Evolutionary conservation across 352 stramenopile species (phyloP).

Genomic region (Phytopythium boreale): DNA sequence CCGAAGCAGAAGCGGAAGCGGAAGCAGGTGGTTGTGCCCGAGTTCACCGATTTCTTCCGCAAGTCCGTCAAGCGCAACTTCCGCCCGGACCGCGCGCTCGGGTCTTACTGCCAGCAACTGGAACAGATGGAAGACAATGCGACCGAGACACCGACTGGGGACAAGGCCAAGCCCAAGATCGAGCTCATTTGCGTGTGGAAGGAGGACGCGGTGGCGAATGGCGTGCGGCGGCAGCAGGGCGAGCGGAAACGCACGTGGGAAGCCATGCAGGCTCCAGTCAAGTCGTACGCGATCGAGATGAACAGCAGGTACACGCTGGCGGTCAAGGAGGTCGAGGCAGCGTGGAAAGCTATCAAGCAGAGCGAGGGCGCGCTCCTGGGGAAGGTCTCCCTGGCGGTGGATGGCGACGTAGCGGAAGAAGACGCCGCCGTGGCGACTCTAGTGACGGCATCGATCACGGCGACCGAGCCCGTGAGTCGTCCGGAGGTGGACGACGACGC

Average conservation of each 20-base stretch:
- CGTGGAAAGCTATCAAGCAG: conserved; percentile 16
- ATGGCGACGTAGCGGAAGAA: background rate
- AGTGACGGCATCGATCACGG: conserved; percentile 9
- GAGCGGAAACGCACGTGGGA: conserved; percentile 62
- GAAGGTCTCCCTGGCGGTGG: conserved; percentile 10
- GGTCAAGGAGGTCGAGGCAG: conserved; percentile 18
- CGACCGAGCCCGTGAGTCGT: conserved; percentile 13
- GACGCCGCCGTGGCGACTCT: background rate
- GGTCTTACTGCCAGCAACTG: conserved; percentile 16
- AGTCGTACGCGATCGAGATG: conserved; percentile 56
- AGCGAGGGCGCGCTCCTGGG: conserved; percentile 10
- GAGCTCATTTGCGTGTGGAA: conserved; percentile 64
- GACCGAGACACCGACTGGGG: background rate
- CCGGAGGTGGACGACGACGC: background rate
- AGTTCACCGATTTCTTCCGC: conserved; percentile 40
- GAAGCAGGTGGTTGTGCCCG: conserved; percentile 22
- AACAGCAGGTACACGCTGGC: conserved; percentile 52
- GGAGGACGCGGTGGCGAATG: conserved; percentile 27
- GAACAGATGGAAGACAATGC: background rate
- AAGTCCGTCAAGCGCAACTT: conserved; percentile 32
- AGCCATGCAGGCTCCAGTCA: conserved; percentile 54
- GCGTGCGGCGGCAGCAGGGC: conserved; percentile 22
- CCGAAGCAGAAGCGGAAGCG: conserved; percentile 13
- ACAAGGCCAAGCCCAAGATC: conserved; percentile 7
- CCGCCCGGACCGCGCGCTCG: conserved; percentile 25